Evolutionary conservation across 106 monocot genomes (phyloP).

Genomic region (Cymbidium sinense): DNA sequence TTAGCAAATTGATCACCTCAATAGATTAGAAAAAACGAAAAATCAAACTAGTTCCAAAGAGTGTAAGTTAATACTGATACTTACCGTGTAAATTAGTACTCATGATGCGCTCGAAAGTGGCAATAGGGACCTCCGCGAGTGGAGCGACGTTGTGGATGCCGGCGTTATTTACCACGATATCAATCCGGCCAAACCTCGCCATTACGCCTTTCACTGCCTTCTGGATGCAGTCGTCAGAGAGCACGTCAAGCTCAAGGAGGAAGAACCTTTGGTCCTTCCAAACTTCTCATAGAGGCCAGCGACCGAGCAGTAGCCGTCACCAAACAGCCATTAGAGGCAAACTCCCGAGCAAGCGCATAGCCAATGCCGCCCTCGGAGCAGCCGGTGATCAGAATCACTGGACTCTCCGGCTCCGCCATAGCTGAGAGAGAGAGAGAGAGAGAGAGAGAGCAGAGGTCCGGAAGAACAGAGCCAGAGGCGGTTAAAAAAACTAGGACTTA

Average conservation of each 20-base stretch:
- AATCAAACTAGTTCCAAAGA: background rate
- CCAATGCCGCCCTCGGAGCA: constrained; percentile 93
- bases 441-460: too few relatives aligned
- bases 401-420: constrained; percentile 14
- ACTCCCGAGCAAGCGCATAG: constrained; percentile 63
- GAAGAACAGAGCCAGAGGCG: too few relatives aligned
- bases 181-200: constrained; percentile 61
- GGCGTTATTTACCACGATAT: constrained; percentile 91
- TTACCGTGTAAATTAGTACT: constrained; percentile 79
- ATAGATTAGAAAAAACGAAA: background rate
- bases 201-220: constrained; percentile 31
- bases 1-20: background rate
- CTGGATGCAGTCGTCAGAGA: constrained; percentile 51
- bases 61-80: background rate
- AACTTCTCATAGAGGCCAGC: constrained; percentile 47
- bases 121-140: constrained; percentile 72
- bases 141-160: constrained; percentile 82
- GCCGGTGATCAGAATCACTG: constrained; percentile 80
- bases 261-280: constrained; percentile 47
- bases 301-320: constrained; percentile 78
- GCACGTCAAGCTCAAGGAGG: constrained; percentile 64
- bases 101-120: constrained; percentile 41
- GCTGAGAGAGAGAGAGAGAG: background rate
- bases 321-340: constrained; percentile 51
- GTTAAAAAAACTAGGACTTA: too few relatives aligned